phyloP scores from a whole-genome alignment of 441 rosid genomes.

The Hura crepitans region DNA sequence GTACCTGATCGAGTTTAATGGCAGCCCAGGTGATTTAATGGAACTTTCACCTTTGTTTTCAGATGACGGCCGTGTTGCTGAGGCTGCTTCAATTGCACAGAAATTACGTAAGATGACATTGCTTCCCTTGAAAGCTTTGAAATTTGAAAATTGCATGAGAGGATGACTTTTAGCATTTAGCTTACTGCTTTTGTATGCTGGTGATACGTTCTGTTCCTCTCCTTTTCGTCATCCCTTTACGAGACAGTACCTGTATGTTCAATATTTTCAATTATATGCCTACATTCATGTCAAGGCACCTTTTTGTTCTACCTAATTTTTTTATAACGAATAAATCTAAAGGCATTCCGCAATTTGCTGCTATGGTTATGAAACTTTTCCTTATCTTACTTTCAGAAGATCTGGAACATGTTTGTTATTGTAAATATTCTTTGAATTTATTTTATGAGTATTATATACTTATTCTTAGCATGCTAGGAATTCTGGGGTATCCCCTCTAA shows the following conservation, averaged over 20 bases:
- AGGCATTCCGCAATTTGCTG: neutral
- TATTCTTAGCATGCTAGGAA: neutral
- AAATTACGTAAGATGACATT: slow-evolving; percentile 70
- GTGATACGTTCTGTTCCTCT: neutral
- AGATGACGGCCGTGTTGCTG: slow-evolving; percentile 98
- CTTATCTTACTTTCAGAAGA: neutral
- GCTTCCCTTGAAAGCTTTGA: slow-evolving; percentile 1
- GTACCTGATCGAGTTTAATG: slow-evolving; percentile 98
- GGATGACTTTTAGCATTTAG: neutral
- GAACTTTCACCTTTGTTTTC: slow-evolving; percentile 98
- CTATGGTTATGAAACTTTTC: neutral
- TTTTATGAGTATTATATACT: neutral
- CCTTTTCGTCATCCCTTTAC: neutral
- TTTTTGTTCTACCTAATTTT: neutral
- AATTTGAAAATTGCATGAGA: slow-evolving; percentile 5
- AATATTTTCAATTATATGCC: neutral
- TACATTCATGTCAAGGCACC: neutral
- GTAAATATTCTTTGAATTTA: neutral
- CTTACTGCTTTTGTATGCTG: neutral
- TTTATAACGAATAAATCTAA: neutral
- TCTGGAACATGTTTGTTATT: neutral
- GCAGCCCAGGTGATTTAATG: slow-evolving; percentile 99
- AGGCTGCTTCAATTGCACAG: slow-evolving; percentile 97
- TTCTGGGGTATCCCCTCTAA: neutral
- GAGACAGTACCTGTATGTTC: neutral